Base-by-base conservation (phyloP, 768 basidiomycete species). In the Hortiboletus campestris region DNA sequence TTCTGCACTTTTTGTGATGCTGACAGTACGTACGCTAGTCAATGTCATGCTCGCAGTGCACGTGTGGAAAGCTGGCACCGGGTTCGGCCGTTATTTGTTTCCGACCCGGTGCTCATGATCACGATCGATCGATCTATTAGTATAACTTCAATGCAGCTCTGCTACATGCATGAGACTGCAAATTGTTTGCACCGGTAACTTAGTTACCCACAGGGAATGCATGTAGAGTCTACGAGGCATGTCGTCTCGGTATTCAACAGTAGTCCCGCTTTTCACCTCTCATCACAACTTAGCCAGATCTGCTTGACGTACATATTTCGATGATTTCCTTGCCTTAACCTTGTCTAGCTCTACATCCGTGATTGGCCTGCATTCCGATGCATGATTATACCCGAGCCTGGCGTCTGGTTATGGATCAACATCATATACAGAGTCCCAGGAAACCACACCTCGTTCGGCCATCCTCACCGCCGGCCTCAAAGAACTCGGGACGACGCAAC, bases 341-440 rank as follows among this genome's bases (percentile, higher is more conserved):
- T 85, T 89, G 66, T 86, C 78, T 7, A 92, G 76, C 49, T 92
- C 87, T 1, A 69, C 72, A 57, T 75, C 72, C 4, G 85, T 85
- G 29, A 91, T 69, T 0, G 80, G 76, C 10, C 80, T 78, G 61
- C 81, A 85, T 63, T 87, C 83, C 57, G 81, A 76, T 3, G 80
- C 90, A 61, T 90, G 89, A 64, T 91, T 89, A 68, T 92, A 92
- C 10, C 91, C 89, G 48, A 93, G 66, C 55, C 90, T 88, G 6
- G 16, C 16, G 35, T 19, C 29, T 25, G 8, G 41, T 46, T 35
- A 35, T 17, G 25, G 10, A 39, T 58, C 25, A 40, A 31, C 35
- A 53, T 31, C 28, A 19, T 20, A 8, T 4, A 22, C 7, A 31
- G 16, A 35, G 3, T 8, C 12, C 14, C 22, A 14, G 6, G 31